Evolutionary conservation across 768 basidiomycete species (phyloP).

Genomic region (Rubroboletus pulcherrimus): DNA sequence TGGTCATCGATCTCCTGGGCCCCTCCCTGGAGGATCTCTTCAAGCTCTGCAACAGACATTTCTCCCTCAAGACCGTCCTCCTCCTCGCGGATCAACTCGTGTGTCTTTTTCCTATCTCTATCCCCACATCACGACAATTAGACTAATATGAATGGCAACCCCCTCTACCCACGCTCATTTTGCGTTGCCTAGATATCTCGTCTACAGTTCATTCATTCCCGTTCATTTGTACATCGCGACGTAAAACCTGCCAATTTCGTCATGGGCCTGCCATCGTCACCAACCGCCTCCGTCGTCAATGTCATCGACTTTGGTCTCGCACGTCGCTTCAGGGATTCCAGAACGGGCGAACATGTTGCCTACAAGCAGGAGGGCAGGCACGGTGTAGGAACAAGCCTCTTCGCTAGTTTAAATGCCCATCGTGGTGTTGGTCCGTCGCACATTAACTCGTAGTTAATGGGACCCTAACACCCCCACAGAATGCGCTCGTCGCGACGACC

Average conservation of each 20-base stretch:
- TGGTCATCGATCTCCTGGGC: slow-evolving; percentile 95
- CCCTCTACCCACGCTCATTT: slow-evolving; percentile 21
- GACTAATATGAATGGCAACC: slow-evolving; percentile 1
- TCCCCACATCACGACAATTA: neutral
- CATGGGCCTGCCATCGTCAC: slow-evolving; percentile 69
- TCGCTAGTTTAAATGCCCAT: slow-evolving; percentile 73
- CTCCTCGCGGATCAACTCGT: slow-evolving; percentile 94
- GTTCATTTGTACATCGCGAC: slow-evolving; percentile 93
- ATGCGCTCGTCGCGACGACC: slow-evolving; percentile 72
- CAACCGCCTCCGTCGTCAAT: slow-evolving; percentile 71
- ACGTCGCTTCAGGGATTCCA: slow-evolving; percentile 68
- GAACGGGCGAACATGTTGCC: slow-evolving; percentile 63
- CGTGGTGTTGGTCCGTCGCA: slow-evolving; percentile 60
- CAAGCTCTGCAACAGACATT: slow-evolving; percentile 87
- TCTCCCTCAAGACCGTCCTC: slow-evolving; percentile 91
- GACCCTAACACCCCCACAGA: slow-evolving; percentile 37
- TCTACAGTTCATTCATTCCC: slow-evolving; percentile 94
- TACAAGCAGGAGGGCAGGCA: slow-evolving; percentile 71
- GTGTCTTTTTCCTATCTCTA: slow-evolving; percentile 29
- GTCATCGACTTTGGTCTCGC: slow-evolving; percentile 89
- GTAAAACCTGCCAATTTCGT: slow-evolving; percentile 99
- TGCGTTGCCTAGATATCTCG: slow-evolving; percentile 70
- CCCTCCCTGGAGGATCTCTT: slow-evolving; percentile 85
- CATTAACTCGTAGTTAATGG: neutral
- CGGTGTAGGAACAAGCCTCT: slow-evolving; percentile 75